Evolutionary conservation across 257 asterid genomes (phyloP), one percentile per base, ranked within the genome.

Genomic region (Nicotiana obtusifolia): DNA sequence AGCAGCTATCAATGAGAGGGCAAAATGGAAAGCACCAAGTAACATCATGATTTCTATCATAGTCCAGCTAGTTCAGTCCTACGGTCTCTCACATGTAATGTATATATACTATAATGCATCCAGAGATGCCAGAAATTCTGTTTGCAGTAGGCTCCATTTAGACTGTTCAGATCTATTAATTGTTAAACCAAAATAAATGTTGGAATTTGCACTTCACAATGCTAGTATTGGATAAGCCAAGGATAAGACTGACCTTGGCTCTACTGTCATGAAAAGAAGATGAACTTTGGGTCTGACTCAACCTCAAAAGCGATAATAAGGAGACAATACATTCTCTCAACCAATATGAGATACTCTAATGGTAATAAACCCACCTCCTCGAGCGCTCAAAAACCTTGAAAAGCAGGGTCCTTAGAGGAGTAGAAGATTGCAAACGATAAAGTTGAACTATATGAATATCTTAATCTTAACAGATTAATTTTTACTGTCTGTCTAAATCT

Each of bases 81-180:
- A 31, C 57, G 11, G 57, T 20, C 13, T 15, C 59, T 71, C 78
- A 71, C 78, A 71, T 71, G 78, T 13, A 19, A 37, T 20, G 77
- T 20, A 49, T 11, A 69, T 20, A 49, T 11, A 69, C n/a, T 66
- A 22, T 71, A 69, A 37, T 41, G 44, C 59, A 71, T 71, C 78
- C 20, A 71, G 35, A 71, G n/a, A 13, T 20, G 7, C 59, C 52
- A 44, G 59, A 69, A 69, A 41, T 59, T 35, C 28, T 20, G n/a
- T 30, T 41, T 41, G 20, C 78, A 41, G 78, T 41, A 41, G 78
- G 78, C 57, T 69, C 78, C 78, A 41, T 69, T 41, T 56, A n/a
- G 2, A 71, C 20, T 13, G 47, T 71, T 71, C 24, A 44, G 35
- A 71, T 71, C 35, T 6, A 11, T 5, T 13, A 22, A 22, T 71